Conservation (phyloP, 2,329 filamentous ascomycete genomes). For the Sordariomycetes sp. region DNA sequence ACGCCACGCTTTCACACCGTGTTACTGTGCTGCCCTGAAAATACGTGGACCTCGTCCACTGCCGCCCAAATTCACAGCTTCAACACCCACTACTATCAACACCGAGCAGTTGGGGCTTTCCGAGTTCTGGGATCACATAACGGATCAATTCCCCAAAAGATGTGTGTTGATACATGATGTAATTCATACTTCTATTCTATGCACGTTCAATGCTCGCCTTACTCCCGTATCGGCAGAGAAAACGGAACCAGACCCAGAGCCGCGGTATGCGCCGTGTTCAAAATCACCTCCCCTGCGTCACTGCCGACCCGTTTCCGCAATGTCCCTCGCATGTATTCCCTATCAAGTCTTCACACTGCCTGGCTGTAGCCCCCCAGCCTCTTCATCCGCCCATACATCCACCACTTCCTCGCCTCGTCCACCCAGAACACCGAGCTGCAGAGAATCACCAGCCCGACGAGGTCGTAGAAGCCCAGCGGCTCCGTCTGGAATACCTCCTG, state of each 20-base stretch:
- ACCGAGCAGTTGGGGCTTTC: no score
- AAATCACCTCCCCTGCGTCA: neutral
- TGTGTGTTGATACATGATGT: neutral
- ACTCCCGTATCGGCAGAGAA: neutral
- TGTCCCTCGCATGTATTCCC: neutral
- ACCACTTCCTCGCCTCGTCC: slow-evolving; percentile 81
- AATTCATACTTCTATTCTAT: neutral
- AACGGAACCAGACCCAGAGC: neutral
- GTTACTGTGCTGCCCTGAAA: neutral
- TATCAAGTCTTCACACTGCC: neutral
- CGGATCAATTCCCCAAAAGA: neutral
- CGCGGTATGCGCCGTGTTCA: neutral
- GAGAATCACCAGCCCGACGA: slow-evolving; percentile 58
- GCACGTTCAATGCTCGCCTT: neutral
- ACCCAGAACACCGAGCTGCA: slow-evolving; percentile 92
- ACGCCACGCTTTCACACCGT: neutral
- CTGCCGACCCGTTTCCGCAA: neutral
- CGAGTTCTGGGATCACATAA: neutral
- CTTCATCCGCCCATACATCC: slow-evolving; percentile 40
- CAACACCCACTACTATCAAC: no score
- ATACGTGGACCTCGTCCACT: neutral
- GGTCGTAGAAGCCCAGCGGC: slow-evolving; percentile 59
- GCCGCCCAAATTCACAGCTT: neutral
- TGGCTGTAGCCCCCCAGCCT: slow-evolving; percentile 46
- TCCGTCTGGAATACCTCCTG: slow-evolving; percentile 96